Conservation (phyloP, 1,139 yeast species). For the Blastobotrys ciferrii region DNA sequence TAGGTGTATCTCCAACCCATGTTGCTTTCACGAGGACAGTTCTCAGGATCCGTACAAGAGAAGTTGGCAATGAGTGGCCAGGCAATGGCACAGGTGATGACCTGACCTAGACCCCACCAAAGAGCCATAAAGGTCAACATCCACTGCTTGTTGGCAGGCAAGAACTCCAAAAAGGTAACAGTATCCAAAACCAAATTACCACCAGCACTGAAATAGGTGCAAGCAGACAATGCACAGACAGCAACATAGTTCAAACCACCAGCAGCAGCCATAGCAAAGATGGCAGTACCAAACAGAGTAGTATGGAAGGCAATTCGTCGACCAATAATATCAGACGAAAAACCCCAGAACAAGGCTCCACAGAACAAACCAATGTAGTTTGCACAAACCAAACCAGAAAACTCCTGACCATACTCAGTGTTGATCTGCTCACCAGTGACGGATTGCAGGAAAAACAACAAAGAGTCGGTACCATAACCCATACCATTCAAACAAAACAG, state of each 20-base stretch:
- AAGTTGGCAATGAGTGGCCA: conserved; percentile 56
- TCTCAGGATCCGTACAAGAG: conserved; percentile 42
- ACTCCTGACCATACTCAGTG: conserved; percentile 26
- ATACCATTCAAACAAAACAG: conserved; percentile 45
- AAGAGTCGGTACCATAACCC: conserved; percentile 66
- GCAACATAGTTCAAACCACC: conserved; percentile 48
- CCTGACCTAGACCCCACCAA: conserved; percentile 66
- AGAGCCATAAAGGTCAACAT: conserved; percentile 55
- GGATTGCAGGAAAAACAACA: conserved; percentile 48
- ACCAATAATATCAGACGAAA: conserved; percentile 59
- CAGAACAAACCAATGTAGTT: conserved; percentile 46
- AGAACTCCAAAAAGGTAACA: conserved; percentile 56
- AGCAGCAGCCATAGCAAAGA: conserved; percentile 53
- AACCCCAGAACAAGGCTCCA: conserved; percentile 60
- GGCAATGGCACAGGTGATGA: conserved; percentile 51
- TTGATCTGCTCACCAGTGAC: conserved; percentile 39
- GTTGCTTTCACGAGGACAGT: conserved; percentile 48
- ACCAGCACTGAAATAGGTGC: conserved; percentile 39
- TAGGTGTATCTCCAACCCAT: conserved; percentile 63
- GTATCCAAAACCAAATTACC: conserved; percentile 63
- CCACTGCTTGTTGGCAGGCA: conserved; percentile 55
- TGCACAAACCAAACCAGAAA: conserved; percentile 43
- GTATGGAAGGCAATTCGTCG: conserved; percentile 55
- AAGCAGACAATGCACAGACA: conserved; percentile 50
- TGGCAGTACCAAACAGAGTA: conserved; percentile 50